Conservation (phyloP, 2,329 filamentous ascomycete genomes). For the Pestalotiopsis sp. region DNA sequence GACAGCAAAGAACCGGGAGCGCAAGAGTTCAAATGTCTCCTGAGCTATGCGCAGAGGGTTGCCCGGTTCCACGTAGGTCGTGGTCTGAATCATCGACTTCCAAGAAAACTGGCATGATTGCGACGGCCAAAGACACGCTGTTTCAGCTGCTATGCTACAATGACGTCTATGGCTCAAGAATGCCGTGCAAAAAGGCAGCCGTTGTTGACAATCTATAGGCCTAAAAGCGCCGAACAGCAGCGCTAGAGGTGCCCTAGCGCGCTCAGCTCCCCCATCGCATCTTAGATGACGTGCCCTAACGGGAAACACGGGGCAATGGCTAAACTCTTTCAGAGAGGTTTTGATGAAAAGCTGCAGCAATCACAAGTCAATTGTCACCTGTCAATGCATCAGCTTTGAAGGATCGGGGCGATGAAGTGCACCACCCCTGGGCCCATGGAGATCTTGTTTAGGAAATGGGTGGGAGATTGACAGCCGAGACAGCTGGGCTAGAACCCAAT, state of each 20-base stretch:
- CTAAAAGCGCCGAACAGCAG: not conserved
- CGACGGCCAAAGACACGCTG: not conserved
- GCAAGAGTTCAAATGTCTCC: not conserved
- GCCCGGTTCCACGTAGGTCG: not conserved
- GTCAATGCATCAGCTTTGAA: not conserved
- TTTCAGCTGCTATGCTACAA: conserved; percentile 6
- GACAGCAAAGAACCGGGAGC: not conserved
- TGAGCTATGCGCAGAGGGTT: not conserved
- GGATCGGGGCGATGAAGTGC: not conserved
- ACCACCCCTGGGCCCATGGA: not conserved
- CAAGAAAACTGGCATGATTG: not conserved
- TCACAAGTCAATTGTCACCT: not conserved
- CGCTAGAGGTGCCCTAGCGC: conserved; percentile 7
- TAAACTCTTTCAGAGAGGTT: not conserved
- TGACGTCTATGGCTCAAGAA: conserved; percentile 13
- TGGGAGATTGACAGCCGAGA: not conserved
- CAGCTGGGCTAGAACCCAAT: not conserved
- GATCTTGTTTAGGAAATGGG: not conserved
- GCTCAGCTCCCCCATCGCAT: not conserved
- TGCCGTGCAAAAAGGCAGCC: not conserved
- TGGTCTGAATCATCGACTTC: conserved; percentile 1
- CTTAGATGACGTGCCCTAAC: not conserved
- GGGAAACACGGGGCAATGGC: not conserved
- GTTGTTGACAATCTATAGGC: conserved; percentile 4
- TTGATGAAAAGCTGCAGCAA: not conserved